Evolutionary conservation across 2,329 filamentous ascomycete species (phyloP), one percentile per base, ranked within the genome.

Genomic region (Sporothrix variecibatus): DNA sequence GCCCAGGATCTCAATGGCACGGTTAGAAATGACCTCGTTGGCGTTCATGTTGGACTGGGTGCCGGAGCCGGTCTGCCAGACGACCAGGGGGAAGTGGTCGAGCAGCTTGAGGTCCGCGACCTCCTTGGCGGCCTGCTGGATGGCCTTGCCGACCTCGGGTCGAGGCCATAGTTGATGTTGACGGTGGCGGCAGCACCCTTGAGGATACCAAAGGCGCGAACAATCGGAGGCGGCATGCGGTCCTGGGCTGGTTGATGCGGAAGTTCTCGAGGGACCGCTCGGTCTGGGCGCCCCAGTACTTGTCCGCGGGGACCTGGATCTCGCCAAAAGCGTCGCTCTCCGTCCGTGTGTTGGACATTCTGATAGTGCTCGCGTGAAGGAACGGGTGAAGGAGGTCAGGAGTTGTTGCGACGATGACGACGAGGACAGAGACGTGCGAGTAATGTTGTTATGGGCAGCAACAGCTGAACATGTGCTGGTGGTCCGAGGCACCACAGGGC

Each of bases 31-130:
- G 84, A 99, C 96, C 84, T 99, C 96, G 87, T 99, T 99, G 82
- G 95, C 95, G 87, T 99, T 99, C 96, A 98, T 98, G 90, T 97
- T 98, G 84, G 95, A 98, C 88, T 98, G 96, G 40, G 96, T 98
- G 82, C 96, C 96, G 70, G 96, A 98, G 77, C 96, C 96, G 72
- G 96, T 99, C 88, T 99, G 96, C 96, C 96, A 99, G 81, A 99
- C 95, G 74, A 98, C 95, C 76, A 98, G 93, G 78, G 96, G 96
- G 86, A 99, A 98, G 88, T 98, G 95, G 84, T 98, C 95, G 81
- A 97, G 84, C 80, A 98, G 92, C 89, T 98, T 97, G 81, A 96
- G 91, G 77, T 93, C 92, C 74, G 95, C 95, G 56, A 99, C 95
- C 86, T 99, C 96, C 77, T 91, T 89, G 77, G 96, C 94, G 75